Evolutionary conservation across 2,329 filamentous ascomycete species (phyloP).

Genomic region (Aspergillus aculeatinus): DNA sequence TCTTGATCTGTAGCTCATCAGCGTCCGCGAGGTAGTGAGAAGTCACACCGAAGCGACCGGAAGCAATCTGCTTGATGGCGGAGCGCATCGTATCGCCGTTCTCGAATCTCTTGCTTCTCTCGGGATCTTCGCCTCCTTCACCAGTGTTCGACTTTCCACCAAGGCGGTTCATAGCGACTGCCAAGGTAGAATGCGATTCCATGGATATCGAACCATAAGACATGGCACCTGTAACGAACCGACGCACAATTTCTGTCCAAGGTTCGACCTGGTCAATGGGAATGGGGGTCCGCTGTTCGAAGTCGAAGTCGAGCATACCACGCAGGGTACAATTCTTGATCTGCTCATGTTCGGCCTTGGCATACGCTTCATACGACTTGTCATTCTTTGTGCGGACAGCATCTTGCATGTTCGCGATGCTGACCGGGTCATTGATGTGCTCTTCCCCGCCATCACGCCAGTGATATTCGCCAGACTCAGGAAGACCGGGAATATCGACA

Average conservation of each 20-base stretch:
- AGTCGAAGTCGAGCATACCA: slow-evolving; percentile 93
- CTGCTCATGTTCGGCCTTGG: slow-evolving; percentile 86
- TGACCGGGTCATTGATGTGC: slow-evolving; percentile 91
- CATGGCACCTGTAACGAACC: slow-evolving; percentile 97
- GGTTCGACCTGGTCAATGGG: slow-evolving; percentile 96
- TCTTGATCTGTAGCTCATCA: slow-evolving; percentile 97
- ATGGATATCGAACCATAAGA: slow-evolving; percentile 98
- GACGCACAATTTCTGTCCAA: slow-evolving; percentile 95
- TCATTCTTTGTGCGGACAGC: slow-evolving; percentile 96
- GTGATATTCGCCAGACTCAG: slow-evolving; percentile 95
- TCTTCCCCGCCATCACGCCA: slow-evolving; percentile 96
- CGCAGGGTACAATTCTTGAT: slow-evolving; percentile 96
- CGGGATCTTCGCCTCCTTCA: slow-evolving; percentile 93
- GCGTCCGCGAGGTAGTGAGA: slow-evolving; percentile 92
- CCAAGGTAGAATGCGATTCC: slow-evolving; percentile 94
- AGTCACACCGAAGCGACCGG: slow-evolving; percentile 92
- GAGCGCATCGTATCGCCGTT: slow-evolving; percentile 97
- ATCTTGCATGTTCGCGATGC: slow-evolving; percentile 96
- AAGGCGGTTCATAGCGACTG: slow-evolving; percentile 93
- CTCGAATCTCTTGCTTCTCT: slow-evolving; percentile 79
- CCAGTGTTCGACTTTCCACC: slow-evolving; percentile 97
- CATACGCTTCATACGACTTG: slow-evolving; percentile 97
- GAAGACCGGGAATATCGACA: slow-evolving; percentile 72
- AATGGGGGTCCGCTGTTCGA: slow-evolving; percentile 78
- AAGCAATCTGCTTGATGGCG: slow-evolving; percentile 96